Base-by-base conservation (phyloP, 768 basidiomycete species). In the Leccinum boreale region DNA sequence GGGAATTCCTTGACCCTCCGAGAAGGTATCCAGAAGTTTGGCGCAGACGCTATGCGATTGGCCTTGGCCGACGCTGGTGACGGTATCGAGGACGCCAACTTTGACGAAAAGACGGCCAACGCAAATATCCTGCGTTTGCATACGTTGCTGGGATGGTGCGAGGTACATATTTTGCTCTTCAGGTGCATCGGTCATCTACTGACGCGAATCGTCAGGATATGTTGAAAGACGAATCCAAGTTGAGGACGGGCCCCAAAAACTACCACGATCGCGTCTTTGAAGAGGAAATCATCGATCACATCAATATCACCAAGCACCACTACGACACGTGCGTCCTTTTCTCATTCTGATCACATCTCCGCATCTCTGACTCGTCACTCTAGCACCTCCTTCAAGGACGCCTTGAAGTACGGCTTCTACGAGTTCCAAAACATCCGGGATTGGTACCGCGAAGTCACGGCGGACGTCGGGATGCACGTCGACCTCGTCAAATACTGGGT, bases 81-180 rank as follows among this genome's bases (percentile, higher is more conserved):
- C 71, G 93, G 94, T 52, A 82, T 98, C 64, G 95, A 97, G 73
- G 97, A 99, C 74, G 96, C 96, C 47, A 99, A 99, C 79, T 99
- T 98, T 67, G 97, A 99, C 70, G 96, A 98, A 80, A 91, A 94
- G 78, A 91, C 89, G 5, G 97, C 97, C 17, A 99, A 98, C 70
- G 94, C 97, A 11, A 94, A 92, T 60, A 98, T 99, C 69, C 73
- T 98, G 70, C 83, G 97, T 52, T 78, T 99, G 60, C 89, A 95
- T 70, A 98, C 96, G 0, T 76, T 97, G 66, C 78, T 94, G 62
- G 81, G 80, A 4, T 99, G 96, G 95, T 94, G 92, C 65, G 89
- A 96, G 75, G 93, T 93, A 28, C n/a, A 81, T 69, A 3, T 14
- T n/a, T 7, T 39, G 44, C 47, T 50, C 49, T 31, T 57, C 4